phyloP scores from a whole-genome alignment of 371 early-diverging fungal genomes.

The Parasitella parasitica region DNA sequence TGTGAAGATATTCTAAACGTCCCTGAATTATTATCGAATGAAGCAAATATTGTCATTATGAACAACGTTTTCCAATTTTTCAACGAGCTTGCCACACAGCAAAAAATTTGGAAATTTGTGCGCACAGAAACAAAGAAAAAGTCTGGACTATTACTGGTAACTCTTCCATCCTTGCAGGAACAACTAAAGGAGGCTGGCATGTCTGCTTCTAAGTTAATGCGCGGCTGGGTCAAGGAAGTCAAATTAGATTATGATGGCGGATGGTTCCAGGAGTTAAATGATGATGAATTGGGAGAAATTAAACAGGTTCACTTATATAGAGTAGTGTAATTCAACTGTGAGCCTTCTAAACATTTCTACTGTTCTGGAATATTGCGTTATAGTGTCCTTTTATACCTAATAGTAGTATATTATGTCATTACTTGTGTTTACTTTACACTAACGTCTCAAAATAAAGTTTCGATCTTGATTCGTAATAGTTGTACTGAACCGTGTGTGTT shows the following conservation, averaged over 20 bases:
- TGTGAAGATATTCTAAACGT: slow-evolving; percentile 53
- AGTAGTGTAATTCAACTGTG: slow-evolving; percentile 55
- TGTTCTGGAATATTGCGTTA: too few species aligned
- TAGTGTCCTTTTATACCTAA: too few species aligned
- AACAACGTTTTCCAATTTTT: slow-evolving; percentile 72
- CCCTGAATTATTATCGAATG: slow-evolving; percentile 41
- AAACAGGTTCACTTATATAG: slow-evolving; percentile 63
- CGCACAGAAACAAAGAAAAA: slow-evolving; percentile 48
- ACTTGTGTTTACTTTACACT: too few species aligned
- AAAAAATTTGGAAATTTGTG: slow-evolving; percentile 61
- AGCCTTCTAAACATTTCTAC: too few species aligned
- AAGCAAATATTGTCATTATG: slow-evolving; percentile 59
- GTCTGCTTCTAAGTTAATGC: slow-evolving; percentile 40
- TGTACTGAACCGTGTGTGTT: too few species aligned
- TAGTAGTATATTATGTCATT: too few species aligned
- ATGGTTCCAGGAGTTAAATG: slow-evolving; percentile 43
- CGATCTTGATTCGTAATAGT: too few species aligned
- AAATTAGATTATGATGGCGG: slow-evolving; percentile 45
- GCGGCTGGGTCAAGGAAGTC: slow-evolving; percentile 52
- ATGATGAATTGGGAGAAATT: slow-evolving; percentile 61
- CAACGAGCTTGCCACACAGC: slow-evolving; percentile 49
- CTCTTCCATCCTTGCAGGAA: slow-evolving; percentile 60
- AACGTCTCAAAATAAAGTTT: too few species aligned
- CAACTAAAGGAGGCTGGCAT: slow-evolving; percentile 58
- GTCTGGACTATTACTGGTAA: slow-evolving; percentile 53